phyloP scores from a whole-genome alignment of 2,329 filamentous ascomycete species.

The Xylaria sp. region DNA sequence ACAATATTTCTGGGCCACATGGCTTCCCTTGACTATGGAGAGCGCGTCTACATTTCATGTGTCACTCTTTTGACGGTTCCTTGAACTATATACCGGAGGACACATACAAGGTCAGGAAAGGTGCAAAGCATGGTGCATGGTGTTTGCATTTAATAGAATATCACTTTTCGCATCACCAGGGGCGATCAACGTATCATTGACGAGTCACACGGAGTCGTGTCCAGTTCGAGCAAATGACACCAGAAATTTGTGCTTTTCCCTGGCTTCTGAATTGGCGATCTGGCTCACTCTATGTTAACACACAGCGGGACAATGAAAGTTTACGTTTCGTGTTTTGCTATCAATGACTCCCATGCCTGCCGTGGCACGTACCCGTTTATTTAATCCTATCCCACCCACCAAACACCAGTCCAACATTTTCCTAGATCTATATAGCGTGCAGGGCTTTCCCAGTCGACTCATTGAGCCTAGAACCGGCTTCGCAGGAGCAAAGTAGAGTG shows the following conservation, averaged over 20 bases:
- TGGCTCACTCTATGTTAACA: background rate
- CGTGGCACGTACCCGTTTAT: background rate
- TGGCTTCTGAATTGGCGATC: background rate
- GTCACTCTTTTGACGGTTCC: conserved; percentile 9
- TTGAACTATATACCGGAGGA: conserved; percentile 10
- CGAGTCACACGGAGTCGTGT: background rate
- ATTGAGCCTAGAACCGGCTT: no score
- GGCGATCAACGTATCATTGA: conserved; percentile 5
- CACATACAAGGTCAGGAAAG: conserved; percentile 8
- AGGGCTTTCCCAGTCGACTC: no score
- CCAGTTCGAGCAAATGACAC: background rate
- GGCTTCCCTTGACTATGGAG: conserved; percentile 4
- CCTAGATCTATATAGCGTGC: background rate
- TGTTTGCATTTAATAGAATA: conserved; percentile 24
- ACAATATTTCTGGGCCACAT: conserved; percentile 5
- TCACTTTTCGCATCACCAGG: background rate
- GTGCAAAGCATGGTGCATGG: conserved; percentile 20
- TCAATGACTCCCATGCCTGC: background rate
- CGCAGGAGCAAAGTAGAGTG: no score
- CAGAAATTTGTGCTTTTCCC: background rate
- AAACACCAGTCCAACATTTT: background rate
- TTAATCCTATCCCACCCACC: background rate
- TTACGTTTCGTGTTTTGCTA: background rate
- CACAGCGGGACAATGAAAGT: background rate
- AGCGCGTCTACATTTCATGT: conserved; percentile 15